Base-by-base conservation (phyloP, 176 grass and related monocot species). In the Bolboschoenus planiculmis region DNA sequence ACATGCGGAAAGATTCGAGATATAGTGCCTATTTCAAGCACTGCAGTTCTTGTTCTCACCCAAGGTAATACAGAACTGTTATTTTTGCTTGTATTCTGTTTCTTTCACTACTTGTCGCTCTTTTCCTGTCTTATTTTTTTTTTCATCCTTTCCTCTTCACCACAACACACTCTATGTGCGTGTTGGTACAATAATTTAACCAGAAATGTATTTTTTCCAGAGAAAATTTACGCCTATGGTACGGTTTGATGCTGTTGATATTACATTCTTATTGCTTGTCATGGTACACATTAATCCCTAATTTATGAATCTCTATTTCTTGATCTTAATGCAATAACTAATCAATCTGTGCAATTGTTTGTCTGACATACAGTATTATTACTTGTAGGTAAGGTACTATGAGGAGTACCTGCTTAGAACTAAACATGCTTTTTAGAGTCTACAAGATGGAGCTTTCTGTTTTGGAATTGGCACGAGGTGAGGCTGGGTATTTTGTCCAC, bases 31-130 rank as follows among this genome's bases (percentile, higher is more conserved):
- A 83, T 95, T 78, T 91, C 90, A 23, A 89, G 87, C 57, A 88
- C 85, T 91, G 81, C 84, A 82, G 79, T 89, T 56, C 88, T 98
- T 75, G 87, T 93, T 82, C 92, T 98, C 91, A 89, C 92, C 84
- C 92, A 94, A 87, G 90, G 95, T 97, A 89, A 88, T 27, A 81
- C 15, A 81, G 16, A 61, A 27, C 33, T 40, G 4, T 65, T 35
- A 14, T 16, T 66, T n/a, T 63, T 78, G 43, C n/a, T 73, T 46
- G 18, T 26, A 56, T 29, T 58, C 75, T 27, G 33, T 78, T 16
- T 56, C 9, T 35, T 44, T 29, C 48, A n/a, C 44, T 51, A 24
- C 16, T 66, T 31, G 30, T 33, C 70, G 54, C 66, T 20, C 44
- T 5, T n/a, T 11, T 7, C 9, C n/a, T 29, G 15, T 23, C 31